Conservation (phyloP, 176 grass and related monocot species). For the Zoysia pacifica region DNA sequence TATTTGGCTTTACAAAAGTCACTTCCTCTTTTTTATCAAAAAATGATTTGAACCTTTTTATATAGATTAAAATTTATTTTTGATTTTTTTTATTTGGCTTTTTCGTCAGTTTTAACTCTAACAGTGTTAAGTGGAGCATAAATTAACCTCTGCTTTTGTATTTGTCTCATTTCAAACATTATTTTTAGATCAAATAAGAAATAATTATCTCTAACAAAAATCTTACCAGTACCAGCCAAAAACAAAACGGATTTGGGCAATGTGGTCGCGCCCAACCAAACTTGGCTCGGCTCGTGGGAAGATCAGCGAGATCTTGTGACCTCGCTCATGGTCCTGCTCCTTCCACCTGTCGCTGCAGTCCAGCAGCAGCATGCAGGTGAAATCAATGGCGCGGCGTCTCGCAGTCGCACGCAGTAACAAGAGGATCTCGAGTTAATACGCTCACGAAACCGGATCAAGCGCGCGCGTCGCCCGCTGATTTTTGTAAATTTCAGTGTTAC, state of each 20-base stretch:
- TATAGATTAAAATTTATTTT: too few relatives aligned
- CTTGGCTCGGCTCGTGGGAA: background rate
- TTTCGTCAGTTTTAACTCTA: too few relatives aligned
- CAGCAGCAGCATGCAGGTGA: slow-evolving; percentile 1
- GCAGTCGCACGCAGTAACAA: background rate
- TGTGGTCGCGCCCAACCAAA: background rate
- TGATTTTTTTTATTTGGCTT: too few relatives aligned
- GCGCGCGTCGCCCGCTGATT: too few relatives aligned
- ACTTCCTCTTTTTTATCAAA: too few relatives aligned
- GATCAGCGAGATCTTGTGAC: slow-evolving; percentile 36
- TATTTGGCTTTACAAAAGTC: too few relatives aligned
- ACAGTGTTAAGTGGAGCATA: too few relatives aligned
- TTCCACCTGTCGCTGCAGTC: background rate
- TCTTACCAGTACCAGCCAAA: background rate
- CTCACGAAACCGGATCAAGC: too few relatives aligned
- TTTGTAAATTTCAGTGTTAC: too few relatives aligned
- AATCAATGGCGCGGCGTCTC: background rate
- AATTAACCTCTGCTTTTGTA: too few relatives aligned
- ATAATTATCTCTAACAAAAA: slow-evolving; percentile 3
- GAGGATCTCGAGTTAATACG: background rate
- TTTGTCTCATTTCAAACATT: too few relatives aligned
- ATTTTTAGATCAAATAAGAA: background rate
- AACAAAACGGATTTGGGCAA: background rate
- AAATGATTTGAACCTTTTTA: too few relatives aligned
- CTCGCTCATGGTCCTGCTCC: background rate